A percentile compares a stretch with the other conserved stretches of the same genome.
phyloP scores from a whole-genome alignment of 1,284 basidiomycete species.

The Heterobasidion occidentale region DNA sequence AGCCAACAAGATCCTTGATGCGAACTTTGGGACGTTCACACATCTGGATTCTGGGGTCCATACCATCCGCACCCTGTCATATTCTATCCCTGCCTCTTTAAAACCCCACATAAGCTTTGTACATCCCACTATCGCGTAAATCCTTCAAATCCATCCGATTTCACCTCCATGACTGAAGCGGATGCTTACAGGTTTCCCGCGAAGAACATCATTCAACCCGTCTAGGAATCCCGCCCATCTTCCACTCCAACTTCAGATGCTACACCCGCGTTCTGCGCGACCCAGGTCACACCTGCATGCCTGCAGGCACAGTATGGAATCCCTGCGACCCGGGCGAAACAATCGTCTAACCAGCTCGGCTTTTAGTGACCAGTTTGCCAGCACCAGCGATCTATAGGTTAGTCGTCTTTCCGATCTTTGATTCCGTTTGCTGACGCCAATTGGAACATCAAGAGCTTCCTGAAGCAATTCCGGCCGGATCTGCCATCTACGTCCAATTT shows the following conservation, averaged over 20 bases:
- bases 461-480: constrained; percentile 16
- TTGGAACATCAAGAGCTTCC: constrained; percentile 4
- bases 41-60: background rate
- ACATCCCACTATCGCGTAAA: background rate
- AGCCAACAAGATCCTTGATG: no score
- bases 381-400: constrained; percentile 11
- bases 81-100: constrained; percentile 13
- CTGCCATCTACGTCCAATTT: constrained; percentile 17
- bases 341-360: constrained; percentile 18
- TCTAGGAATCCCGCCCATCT: background rate
- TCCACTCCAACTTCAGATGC: background rate
- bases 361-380: constrained; percentile 21
- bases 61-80: background rate
- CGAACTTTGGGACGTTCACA: background rate
- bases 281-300: constrained; percentile 19
- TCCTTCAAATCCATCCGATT: background rate
- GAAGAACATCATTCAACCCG: constrained; percentile 8
- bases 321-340: constrained; percentile 21
- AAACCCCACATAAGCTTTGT: background rate
- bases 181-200: constrained; percentile 2
- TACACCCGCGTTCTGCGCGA: constrained; percentile 13
- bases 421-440: no score
- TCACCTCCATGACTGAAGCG: background rate
- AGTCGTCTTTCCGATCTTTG: background rate
- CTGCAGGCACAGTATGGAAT: constrained; percentile 23